Evolutionary conservation across 2,329 filamentous ascomycete genomes (phyloP).

Genomic region (Claviceps pusilla): DNA sequence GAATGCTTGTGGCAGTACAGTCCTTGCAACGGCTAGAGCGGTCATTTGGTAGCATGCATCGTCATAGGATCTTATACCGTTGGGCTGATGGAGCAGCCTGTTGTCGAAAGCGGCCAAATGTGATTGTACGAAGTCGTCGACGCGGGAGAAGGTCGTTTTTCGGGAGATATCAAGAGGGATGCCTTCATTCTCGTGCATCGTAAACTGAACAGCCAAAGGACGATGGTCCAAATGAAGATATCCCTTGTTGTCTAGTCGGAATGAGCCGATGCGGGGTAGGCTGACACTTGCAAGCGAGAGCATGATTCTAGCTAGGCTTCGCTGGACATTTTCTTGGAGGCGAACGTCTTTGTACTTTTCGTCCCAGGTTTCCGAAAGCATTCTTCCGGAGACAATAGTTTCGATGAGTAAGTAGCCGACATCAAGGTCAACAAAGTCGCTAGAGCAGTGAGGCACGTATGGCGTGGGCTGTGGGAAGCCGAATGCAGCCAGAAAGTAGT

Average conservation of each 20-base stretch:
- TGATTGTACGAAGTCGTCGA: background rate
- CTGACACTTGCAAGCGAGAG: slow-evolving; percentile 16
- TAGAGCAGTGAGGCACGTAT: slow-evolving; percentile 5
- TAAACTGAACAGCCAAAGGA: background rate
- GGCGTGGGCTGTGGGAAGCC: slow-evolving; percentile 6
- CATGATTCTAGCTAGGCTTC: slow-evolving; percentile 15
- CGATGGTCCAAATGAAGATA: slow-evolving; percentile 16
- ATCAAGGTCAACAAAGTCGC: slow-evolving; percentile 5
- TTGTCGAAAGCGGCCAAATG: background rate
- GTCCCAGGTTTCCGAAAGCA: background rate
- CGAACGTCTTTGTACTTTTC: background rate
- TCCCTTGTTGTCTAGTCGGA: slow-evolving; percentile 14
- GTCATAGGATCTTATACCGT: background rate
- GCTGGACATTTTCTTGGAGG: slow-evolving; percentile 14
- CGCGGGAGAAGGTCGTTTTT: background rate
- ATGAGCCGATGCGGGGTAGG: slow-evolving; percentile 15
- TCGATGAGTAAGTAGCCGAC: slow-evolving; percentile 11
- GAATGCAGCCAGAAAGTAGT: background rate
- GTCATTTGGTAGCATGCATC: background rate
- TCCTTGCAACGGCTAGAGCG: too few species aligned
- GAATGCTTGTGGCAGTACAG: background rate
- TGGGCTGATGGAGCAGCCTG: background rate
- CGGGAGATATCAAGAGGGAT: background rate
- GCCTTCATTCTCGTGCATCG: background rate
- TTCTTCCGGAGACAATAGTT: slow-evolving; percentile 4